Percentiles rank a stretch among this genome's conserved stretches.
These are phyloP conservation scores for Orychophragmus violaceus DNA, from an alignment of 345 rosid genomes.

Conservation along the genomic window DNA sequence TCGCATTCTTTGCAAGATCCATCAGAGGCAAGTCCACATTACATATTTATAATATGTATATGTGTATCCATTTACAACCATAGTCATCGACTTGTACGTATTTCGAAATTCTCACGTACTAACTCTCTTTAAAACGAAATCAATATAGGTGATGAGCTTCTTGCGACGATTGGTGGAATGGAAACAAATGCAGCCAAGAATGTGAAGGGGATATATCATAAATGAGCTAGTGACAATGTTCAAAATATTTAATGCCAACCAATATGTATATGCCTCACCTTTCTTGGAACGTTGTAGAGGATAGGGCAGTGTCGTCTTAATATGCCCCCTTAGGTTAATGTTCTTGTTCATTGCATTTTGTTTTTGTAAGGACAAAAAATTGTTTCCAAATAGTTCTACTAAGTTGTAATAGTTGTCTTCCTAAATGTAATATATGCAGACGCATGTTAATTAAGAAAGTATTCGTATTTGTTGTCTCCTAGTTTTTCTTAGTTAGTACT, in stretches of 20 bases:
- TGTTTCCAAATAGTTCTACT: neutral
- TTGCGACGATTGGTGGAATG: slow-evolving; percentile 53
- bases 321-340: neutral
- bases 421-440: neutral
- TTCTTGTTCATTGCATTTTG: slow-evolving; percentile 20
- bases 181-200: slow-evolving; percentile 36
- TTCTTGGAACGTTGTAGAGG: slow-evolving; percentile 16
- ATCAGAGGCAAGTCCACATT: slow-evolving; percentile 38
- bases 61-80: neutral
- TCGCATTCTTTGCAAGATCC: slow-evolving; percentile 82
- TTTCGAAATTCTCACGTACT: neutral
- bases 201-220: neutral
- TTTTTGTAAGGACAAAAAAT: slow-evolving; percentile 16
- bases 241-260: slow-evolving; percentile 1
- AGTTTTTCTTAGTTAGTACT: neutral
- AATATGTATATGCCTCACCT: slow-evolving; percentile 21
- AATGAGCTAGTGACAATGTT: neutral
- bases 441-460: neutral
- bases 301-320: slow-evolving; percentile 10
- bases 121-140: slow-evolving; percentile 9
- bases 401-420: slow-evolving; percentile 13
- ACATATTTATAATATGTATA: neutral
- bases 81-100: neutral
- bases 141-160: slow-evolving; percentile 62
- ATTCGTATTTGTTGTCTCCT: neutral